These are phyloP conservation scores for Mycena epipterygia DNA, from an alignment of 768 basidiomycete genomes.

Conservation along the genomic window DNA sequence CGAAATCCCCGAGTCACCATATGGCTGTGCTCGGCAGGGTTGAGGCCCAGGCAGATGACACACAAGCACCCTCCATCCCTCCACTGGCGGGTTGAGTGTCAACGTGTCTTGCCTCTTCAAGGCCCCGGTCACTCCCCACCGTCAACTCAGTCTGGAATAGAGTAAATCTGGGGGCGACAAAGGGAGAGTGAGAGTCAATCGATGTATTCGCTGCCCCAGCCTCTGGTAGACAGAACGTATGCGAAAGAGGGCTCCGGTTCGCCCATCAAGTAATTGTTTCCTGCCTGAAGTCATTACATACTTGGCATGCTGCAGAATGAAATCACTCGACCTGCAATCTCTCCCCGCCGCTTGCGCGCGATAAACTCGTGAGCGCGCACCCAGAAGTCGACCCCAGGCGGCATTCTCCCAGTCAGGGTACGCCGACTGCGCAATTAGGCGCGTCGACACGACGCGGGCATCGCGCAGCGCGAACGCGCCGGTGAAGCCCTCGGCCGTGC, in stretches of 20 bases:
- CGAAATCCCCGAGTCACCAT: conserved; percentile 19
- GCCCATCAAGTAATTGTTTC: conserved; percentile 12
- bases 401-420: background rate
- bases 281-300: conserved; percentile 5
- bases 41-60: conserved; percentile 17
- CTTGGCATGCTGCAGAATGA: conserved; percentile 9
- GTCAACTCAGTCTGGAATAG: conserved; percentile 20
- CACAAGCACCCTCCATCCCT: conserved; percentile 16
- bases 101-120: conserved; percentile 16
- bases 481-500: conserved; percentile 6
- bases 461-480: conserved; percentile 1
- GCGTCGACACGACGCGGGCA: conserved; percentile 2
- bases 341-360: conserved; percentile 10
- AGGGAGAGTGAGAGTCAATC: conserved; percentile 12
- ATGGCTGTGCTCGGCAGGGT: background rate
- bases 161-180: background rate
- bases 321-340: conserved; percentile 9
- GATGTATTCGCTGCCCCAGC: conserved; percentile 9
- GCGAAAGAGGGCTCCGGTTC: conserved; percentile 13
- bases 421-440: background rate
- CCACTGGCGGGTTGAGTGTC: conserved; percentile 15
- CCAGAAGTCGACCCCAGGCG: conserved; percentile 10
- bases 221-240: conserved; percentile 12
- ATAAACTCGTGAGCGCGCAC: conserved; percentile 6
- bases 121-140: conserved; percentile 19